Evolutionary conservation across 2,329 filamentous ascomycete genomes (phyloP).

Genomic region (Macrophomina pseudophaseolina): DNA sequence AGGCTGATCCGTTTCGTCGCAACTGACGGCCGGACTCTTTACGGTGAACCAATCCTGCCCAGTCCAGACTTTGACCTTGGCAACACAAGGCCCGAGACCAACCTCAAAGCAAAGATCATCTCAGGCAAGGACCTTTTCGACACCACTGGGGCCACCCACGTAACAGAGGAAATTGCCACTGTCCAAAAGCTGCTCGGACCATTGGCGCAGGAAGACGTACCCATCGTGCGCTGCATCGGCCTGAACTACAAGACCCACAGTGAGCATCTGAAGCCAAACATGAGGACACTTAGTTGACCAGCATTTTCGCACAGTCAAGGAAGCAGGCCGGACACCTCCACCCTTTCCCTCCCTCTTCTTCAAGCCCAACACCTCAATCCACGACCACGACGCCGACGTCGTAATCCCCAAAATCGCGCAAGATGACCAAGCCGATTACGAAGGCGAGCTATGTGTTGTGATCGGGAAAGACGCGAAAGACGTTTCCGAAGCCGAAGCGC

Average conservation of each 20-base stretch:
- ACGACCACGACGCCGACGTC: slow-evolving; percentile 49
- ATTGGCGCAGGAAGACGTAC: slow-evolving; percentile 42
- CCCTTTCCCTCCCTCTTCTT: slow-evolving; percentile 68
- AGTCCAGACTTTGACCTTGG: slow-evolving; percentile 56
- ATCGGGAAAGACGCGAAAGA: slow-evolving; percentile 60
- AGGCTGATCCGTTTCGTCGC: slow-evolving; percentile 62
- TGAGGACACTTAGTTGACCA: neutral
- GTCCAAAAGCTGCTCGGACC: slow-evolving; percentile 53
- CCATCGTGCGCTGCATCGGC: slow-evolving; percentile 52
- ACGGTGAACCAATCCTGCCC: slow-evolving; percentile 59
- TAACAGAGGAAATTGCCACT: slow-evolving; percentile 60
- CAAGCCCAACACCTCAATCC: slow-evolving; percentile 50
- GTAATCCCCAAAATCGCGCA: slow-evolving; percentile 56
- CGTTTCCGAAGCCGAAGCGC: slow-evolving; percentile 50
- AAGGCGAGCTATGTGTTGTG: slow-evolving; percentile 48
- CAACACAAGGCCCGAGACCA: slow-evolving; percentile 52
- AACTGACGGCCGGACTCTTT: slow-evolving; percentile 56
- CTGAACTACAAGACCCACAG: slow-evolving; percentile 60
- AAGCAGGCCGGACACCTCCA: slow-evolving; percentile 60
- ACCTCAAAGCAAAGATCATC: slow-evolving; percentile 60
- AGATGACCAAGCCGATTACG: slow-evolving; percentile 55
- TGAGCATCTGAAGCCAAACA: slow-evolving; percentile 29
- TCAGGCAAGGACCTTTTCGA: slow-evolving; percentile 58
- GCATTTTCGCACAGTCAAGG: neutral
- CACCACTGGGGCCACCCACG: slow-evolving; percentile 49